phyloP scores from a whole-genome alignment of 305 asterid genomes.

The Plantago coronopus region DNA sequence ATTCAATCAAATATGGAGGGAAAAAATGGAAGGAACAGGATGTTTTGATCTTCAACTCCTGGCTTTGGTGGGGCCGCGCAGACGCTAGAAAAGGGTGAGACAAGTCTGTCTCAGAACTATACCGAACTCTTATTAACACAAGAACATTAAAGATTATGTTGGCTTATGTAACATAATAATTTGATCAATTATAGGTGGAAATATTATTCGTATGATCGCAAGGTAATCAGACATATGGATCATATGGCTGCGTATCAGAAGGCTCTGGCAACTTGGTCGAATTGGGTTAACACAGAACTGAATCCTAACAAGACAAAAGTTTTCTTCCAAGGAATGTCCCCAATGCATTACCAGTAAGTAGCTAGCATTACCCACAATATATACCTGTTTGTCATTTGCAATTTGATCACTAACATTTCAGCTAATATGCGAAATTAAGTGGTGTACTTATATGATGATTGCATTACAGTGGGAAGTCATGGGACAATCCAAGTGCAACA shows the following conservation, averaged over 20 bases:
- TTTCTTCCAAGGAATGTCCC: slow-evolving; percentile 24
- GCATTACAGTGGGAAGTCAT: slow-evolving; percentile 31
- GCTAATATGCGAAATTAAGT: background rate
- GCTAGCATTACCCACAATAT: too few relatives aligned
- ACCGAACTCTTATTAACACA: background rate
- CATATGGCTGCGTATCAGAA: slow-evolving; percentile 14
- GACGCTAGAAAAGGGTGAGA: slow-evolving; percentile 36
- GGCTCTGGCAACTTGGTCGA: slow-evolving; percentile 21
- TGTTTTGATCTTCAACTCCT: slow-evolving; percentile 39
- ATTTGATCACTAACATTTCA: background rate
- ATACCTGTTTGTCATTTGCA: background rate
- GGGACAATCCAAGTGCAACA: slow-evolving; percentile 31
- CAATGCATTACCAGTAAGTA: slow-evolving; percentile 17
- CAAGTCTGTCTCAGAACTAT: too few relatives aligned
- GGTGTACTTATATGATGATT: too few relatives aligned
- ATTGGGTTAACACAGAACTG: slow-evolving; percentile 18
- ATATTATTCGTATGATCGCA: slow-evolving; percentile 10
- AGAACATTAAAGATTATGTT: too few relatives aligned
- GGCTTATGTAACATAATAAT: too few relatives aligned
- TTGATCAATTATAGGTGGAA: slow-evolving; percentile 18
- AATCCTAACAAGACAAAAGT: slow-evolving; percentile 18
- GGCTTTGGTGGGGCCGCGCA: slow-evolving; percentile 47
- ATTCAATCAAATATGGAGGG: slow-evolving; percentile 29
- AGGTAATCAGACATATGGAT: slow-evolving; percentile 20
- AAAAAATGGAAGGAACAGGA: slow-evolving; percentile 35